Percentiles rank a stretch among this genome's conserved stretches.
phyloP scores from a whole-genome alignment of 192 early-diverging fungal species.

The Thamnidium elegans region DNA sequence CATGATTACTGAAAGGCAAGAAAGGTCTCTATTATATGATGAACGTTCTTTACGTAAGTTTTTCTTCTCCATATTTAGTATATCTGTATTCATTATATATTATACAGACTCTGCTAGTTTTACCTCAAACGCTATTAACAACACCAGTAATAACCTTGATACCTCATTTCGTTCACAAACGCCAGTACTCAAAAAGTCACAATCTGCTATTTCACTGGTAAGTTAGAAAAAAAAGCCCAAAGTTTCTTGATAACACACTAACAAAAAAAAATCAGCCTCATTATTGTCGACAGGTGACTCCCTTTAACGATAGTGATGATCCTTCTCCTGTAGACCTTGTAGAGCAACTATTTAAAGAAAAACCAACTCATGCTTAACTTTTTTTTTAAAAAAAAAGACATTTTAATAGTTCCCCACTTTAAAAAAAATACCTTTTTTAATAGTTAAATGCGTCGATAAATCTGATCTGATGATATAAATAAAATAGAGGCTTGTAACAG shows the following conservation, averaged over 20 bases:
- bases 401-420: too few relatives aligned
- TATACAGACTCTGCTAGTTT: too few relatives aligned
- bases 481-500: too few relatives aligned
- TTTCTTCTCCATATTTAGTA: too few relatives aligned
- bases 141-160: too few relatives aligned
- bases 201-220: constrained; percentile 28
- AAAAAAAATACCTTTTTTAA: too few relatives aligned
- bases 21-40: constrained; percentile 15
- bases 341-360: constrained; percentile 25
- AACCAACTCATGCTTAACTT: background rate
- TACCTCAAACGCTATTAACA: too few relatives aligned
- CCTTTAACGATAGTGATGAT: constrained; percentile 13
- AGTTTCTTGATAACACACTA: too few relatives aligned
- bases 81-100: too few relatives aligned
- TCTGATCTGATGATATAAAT: too few relatives aligned
- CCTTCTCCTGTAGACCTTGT: constrained; percentile 29
- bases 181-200: constrained; percentile 23
- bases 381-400: background rate
- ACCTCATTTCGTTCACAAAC: background rate
- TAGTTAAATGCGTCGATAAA: too few relatives aligned
- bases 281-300: constrained; percentile 8
- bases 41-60: constrained; percentile 8
- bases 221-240: background rate
- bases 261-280: background rate
- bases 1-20: constrained; percentile 32